Base-by-base conservation (phyloP, 306 rosid genomes). In the Cucumis hystrix region DNA sequence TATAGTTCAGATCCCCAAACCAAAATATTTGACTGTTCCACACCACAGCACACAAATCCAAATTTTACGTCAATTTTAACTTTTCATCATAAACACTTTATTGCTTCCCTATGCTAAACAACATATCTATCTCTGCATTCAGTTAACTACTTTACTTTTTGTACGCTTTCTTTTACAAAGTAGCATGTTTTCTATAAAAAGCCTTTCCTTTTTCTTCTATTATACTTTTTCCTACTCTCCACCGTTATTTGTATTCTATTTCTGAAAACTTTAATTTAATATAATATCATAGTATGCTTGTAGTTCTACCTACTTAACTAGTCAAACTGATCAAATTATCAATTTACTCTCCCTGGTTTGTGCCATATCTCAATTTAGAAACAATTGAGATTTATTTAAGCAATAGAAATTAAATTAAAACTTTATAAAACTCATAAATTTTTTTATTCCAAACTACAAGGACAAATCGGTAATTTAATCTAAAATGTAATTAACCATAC, bases 1-100 rank as follows among this genome's bases (percentile, higher is more conserved):
- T 92, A 80, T 95, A 95, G 93, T 95, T 95, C 39, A 95, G 91
- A 83, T 95, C 99, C 66, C 97, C 99, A 15, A 95, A 90, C 99
- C 99, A 95, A 84, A 90, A 95, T 84, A 92, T 92, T 35, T 88
- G 97, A 83, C 99, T 95, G 89, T 80, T 74, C 61, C 90, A 85
- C 78, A 77, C n/a, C 79, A 85, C 78, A 77, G 21, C 79, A 63
- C 41, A 74, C 54, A 63, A 39, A 55, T 25, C 33, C 39, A 10
- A 49, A 72, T 11, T 69, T 69, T 21, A 45, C 51, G 75, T 69
- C 39, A 41, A 41, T 37, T 40, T 67, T 67, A 39, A 52, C 72
- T 11, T 7, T 11, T 3, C 33, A 59, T 59, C 17, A 23, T 10
- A 11, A 23, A 52, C 64, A 23, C 60, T 33, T 33, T 52, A 52